Percentiles rank a stretch among this genome's conserved stretches.
Conservation (phyloP, 768 basidiomycete genomes). For the Daedalea quercina region DNA sequence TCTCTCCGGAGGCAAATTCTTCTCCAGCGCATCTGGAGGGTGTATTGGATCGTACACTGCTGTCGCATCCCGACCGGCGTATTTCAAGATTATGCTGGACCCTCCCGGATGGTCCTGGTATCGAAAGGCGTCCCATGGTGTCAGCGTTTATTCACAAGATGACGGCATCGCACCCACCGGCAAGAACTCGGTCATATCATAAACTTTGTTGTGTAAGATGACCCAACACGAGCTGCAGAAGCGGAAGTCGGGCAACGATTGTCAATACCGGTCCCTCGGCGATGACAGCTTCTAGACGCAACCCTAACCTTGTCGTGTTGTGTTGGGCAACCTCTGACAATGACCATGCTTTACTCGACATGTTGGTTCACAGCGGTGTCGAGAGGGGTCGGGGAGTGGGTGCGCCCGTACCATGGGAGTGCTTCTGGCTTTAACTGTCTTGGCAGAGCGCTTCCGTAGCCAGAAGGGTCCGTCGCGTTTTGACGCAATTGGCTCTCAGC, state of each 20-base stretch:
- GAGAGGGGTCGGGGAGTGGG: neutral
- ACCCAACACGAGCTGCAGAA: constrained; percentile 71
- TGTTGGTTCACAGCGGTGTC: neutral
- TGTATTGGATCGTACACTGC: constrained; percentile 75
- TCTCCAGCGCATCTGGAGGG: constrained; percentile 71
- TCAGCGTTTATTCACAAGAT: neutral
- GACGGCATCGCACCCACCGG: constrained; percentile 31
- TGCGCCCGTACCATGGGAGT: neutral
- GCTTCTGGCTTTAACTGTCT: neutral
- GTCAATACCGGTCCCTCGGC: neutral
- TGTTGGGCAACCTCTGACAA: constrained; percentile 1
- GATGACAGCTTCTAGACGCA: neutral
- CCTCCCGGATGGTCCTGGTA: constrained; percentile 81
- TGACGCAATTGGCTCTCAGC: too few species aligned
- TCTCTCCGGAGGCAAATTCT: constrained; percentile 60
- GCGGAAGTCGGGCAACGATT: neutral
- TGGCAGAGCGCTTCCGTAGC: neutral
- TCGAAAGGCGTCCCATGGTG: neutral
- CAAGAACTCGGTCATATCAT: constrained; percentile 79
- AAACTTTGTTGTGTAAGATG: constrained; percentile 72
- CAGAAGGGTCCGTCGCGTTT: neutral
- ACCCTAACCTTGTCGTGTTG: neutral
- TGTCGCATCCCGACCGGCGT: constrained; percentile 81
- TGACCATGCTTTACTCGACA: neutral
- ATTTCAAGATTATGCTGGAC: constrained; percentile 72